Percentiles rank a stretch among this genome's conserved stretches.
Evolutionary conservation across 164 flowering plant genomes (phyloP).

Genomic region (Brasenia schreberi): DNA sequence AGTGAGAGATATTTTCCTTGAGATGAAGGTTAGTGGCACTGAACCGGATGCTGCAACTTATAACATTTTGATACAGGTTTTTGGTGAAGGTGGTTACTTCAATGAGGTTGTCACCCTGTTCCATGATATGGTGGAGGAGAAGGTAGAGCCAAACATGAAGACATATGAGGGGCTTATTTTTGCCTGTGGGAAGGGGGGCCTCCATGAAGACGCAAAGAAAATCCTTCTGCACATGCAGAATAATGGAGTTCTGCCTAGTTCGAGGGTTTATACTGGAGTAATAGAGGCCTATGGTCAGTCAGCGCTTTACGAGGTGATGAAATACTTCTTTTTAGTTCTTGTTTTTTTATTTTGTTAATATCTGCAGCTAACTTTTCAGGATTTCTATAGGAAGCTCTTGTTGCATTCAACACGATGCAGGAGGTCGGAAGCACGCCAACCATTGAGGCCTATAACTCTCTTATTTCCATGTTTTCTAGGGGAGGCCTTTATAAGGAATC

Average conservation of each 20-base stretch:
- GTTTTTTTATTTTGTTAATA: neutral
- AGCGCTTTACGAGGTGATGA: constrained; percentile 48
- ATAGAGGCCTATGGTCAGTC: constrained; percentile 93
- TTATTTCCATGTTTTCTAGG: constrained; percentile 56
- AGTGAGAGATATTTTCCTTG: constrained; percentile 76
- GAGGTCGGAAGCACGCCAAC: constrained; percentile 74
- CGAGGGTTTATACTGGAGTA: constrained; percentile 73
- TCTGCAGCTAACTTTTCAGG: neutral
- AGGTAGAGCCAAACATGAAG: constrained; percentile 89
- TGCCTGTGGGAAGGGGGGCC: constrained; percentile 97
- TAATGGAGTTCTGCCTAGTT: constrained; percentile 66
- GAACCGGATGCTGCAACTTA: constrained; percentile 85
- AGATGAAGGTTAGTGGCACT: constrained; percentile 88
- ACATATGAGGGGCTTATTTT: constrained; percentile 77
- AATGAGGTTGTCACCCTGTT: constrained; percentile 96
- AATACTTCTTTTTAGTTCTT: neutral
- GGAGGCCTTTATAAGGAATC: constrained; percentile 79
- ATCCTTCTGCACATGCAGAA: constrained; percentile 62
- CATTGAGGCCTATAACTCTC: constrained; percentile 59
- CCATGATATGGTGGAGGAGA: constrained; percentile 95
- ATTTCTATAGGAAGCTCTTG: constrained; percentile 49
- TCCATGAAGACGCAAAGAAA: constrained; percentile 64
- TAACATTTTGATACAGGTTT: constrained; percentile 72
- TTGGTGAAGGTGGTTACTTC: constrained; percentile 91
- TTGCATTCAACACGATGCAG: constrained; percentile 83